phyloP scores from a whole-genome alignment of 2,329 filamentous ascomycete species.

The Monilinia fructigena region DNA sequence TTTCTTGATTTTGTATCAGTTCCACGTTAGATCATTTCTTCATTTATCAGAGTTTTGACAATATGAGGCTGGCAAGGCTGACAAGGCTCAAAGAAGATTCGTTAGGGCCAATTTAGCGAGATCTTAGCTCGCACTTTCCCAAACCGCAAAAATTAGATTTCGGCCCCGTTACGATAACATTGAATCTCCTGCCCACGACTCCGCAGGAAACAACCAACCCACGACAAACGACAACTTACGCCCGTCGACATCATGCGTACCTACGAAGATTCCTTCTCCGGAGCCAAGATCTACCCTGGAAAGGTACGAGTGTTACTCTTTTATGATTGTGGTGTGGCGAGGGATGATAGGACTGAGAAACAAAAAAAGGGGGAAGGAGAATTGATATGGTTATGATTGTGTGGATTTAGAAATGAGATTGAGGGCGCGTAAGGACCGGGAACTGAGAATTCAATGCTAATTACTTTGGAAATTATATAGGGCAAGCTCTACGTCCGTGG shows the following conservation, averaged over 20 bases:
- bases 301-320: constrained; percentile 56
- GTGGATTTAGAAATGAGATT: not conserved
- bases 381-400: not conserved
- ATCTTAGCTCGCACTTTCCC: constrained; percentile 18
- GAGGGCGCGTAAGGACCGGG: not conserved
- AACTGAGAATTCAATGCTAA: constrained; percentile 32
- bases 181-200: constrained; percentile 27
- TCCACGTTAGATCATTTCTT: no score
- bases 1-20: no score
- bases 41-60: not conserved
- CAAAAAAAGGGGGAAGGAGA: constrained; percentile 17
- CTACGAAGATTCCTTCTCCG: constrained; percentile 76
- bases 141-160: constrained; percentile 25
- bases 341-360: constrained; percentile 20
- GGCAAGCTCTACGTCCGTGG: constrained; percentile 99
- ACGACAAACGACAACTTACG: constrained; percentile 35
- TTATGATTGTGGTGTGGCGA: constrained; percentile 28
- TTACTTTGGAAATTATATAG: constrained; percentile 49
- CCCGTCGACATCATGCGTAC: constrained; percentile 39
- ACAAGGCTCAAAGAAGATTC: not conserved
- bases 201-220: constrained; percentile 31
- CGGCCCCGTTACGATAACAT: constrained; percentile 25
- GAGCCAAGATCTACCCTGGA: constrained; percentile 76
- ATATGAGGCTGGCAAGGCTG: constrained; percentile 13
- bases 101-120: constrained; percentile 24